Conservation (phyloP, 2,329 filamentous ascomycete genomes). For the Geosmithia putterillii region DNA sequence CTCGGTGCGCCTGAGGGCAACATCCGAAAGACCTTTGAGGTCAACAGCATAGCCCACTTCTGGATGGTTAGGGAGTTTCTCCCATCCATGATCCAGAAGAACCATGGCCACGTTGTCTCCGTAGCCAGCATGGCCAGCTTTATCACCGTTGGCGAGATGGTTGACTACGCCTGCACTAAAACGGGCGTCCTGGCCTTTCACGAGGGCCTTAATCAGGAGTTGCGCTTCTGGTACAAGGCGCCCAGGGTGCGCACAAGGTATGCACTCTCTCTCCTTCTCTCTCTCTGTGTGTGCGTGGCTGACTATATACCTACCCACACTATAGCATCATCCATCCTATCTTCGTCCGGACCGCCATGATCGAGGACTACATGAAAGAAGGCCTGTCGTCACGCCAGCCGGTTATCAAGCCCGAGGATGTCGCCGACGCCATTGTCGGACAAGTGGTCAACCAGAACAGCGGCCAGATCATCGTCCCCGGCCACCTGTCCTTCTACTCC, state of each 20-base stretch:
- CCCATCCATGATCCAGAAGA: conserved; percentile 44
- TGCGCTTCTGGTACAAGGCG: conserved; percentile 46
- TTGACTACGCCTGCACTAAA: conserved; percentile 56
- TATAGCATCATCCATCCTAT: conserved; percentile 48
- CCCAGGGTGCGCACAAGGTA: conserved; percentile 51
- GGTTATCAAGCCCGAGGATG: background rate
- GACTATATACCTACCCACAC: too few relatives aligned
- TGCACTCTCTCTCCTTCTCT: too few relatives aligned
- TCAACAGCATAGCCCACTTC: conserved; percentile 57
- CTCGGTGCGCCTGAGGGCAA: conserved; percentile 42
- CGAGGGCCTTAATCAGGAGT: conserved; percentile 45
- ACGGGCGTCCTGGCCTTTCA: conserved; percentile 55
- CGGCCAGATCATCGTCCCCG: conserved; percentile 33
- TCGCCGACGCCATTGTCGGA: conserved; percentile 14
- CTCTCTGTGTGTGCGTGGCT: too few relatives aligned
- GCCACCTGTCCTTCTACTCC: conserved; percentile 8
- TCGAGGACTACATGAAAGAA: conserved; percentile 3
- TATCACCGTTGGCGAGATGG: conserved; percentile 43
- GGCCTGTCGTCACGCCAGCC: background rate
- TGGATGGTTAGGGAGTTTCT: conserved; percentile 53
- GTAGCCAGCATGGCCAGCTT: conserved; percentile 56
- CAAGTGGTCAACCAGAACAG: conserved; percentile 19
- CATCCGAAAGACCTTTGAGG: conserved; percentile 52
- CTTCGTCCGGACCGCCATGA: conserved; percentile 35
- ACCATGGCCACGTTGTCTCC: conserved; percentile 63